A percentile compares a stretch with the other conserved stretches of the same genome.
Evolutionary conservation across 2,329 filamentous ascomycete species (phyloP).

Genomic region (Hypocreales sp.): DNA sequence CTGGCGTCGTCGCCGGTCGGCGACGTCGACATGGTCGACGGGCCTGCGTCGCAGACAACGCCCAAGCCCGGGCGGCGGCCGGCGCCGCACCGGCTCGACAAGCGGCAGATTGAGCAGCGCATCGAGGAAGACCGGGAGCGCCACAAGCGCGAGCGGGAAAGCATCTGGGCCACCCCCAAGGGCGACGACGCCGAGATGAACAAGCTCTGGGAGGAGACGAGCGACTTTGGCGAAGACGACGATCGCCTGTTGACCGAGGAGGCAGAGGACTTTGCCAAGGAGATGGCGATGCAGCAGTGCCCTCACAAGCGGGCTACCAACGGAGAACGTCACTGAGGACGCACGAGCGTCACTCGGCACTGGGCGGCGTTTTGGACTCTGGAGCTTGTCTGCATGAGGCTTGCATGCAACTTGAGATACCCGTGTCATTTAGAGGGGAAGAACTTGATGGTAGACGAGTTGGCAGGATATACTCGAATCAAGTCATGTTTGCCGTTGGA

Average conservation of each 20-base stretch:
- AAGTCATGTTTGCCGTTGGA: background rate
- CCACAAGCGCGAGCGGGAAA: conserved; percentile 82
- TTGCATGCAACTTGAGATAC: no score
- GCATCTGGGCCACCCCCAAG: conserved; percentile 74
- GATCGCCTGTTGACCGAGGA: conserved; percentile 66
- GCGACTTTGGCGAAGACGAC: conserved; percentile 79
- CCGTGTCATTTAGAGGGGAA: conserved; percentile 7
- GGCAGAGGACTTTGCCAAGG: conserved; percentile 27
- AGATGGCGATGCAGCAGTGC: conserved; percentile 25
- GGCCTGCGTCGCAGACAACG: conserved; percentile 24
- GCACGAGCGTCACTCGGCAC: conserved; percentile 5
- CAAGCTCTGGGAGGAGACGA: conserved; percentile 75
- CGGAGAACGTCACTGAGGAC: conserved; percentile 13
- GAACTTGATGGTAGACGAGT: no score
- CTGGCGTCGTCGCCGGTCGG: conserved; percentile 36
- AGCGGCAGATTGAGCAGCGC: conserved; percentile 81
- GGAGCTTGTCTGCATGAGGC: conserved; percentile 4
- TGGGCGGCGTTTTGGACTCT: conserved; percentile 13
- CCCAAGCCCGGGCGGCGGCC: conserved; percentile 17
- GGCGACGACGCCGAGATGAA: conserved; percentile 53
- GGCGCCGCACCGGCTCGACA: conserved; percentile 43
- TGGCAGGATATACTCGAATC: no score
- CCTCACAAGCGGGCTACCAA: conserved; percentile 19
- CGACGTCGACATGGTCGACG: conserved; percentile 23
- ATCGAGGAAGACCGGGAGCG: conserved; percentile 94